Conservation (phyloP, 2,329 filamentous ascomycete species). For the Fusarium incarnatum region DNA sequence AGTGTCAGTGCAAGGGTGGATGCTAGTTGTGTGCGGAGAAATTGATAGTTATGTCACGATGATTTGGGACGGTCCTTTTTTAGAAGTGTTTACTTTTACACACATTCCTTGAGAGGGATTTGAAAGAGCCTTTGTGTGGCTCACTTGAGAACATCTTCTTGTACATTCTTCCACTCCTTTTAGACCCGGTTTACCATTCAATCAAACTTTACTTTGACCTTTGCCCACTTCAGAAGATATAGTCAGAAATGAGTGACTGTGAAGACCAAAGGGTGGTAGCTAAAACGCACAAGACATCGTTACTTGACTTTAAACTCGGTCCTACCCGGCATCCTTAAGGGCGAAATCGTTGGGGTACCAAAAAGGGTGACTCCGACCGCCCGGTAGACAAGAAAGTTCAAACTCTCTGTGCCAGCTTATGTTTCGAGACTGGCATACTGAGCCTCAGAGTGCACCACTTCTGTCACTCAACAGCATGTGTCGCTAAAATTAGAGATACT, state of each 20-base stretch:
- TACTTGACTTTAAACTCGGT: no score
- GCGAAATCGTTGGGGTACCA: neutral
- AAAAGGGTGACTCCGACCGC: neutral
- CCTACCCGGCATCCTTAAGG: neutral
- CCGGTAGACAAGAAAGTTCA: neutral
- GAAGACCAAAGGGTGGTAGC: accelerated
- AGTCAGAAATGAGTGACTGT: neutral
- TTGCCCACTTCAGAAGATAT: neutral
- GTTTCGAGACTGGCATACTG: neutral
- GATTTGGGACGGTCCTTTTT: neutral
- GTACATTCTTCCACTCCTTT: neutral
- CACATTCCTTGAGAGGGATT: neutral
- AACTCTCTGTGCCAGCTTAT: accelerated
- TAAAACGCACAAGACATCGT: accelerated
- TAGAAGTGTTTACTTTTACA: neutral
- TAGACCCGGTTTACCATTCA: neutral
- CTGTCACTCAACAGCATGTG: neutral
- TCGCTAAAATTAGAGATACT: neutral
- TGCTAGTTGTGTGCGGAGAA: neutral
- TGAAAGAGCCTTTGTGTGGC: no score
- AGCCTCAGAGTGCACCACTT: accelerated
- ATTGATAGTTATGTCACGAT: neutral
- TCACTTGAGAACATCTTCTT: neutral
- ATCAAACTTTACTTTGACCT: neutral
- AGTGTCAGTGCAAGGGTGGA: neutral